phyloP scores from a whole-genome alignment of 73 alveolate genomes.

The Paramecium caudatum region DNA sequence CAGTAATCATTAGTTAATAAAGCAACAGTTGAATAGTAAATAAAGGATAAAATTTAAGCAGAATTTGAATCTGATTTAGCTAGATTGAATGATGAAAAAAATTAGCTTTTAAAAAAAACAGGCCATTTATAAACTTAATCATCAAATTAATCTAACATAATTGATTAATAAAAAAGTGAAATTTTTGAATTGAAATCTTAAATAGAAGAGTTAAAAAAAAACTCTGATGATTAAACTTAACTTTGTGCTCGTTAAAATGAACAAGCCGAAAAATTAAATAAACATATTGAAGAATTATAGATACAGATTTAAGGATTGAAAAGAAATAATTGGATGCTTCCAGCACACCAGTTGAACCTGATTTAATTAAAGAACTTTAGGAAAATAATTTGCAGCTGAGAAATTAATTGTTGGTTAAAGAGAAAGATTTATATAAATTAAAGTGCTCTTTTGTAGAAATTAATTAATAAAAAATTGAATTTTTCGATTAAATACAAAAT shows the following conservation, averaged over 20 bases:
- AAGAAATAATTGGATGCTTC: slow-evolving; percentile 8
- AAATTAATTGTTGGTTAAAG: neutral
- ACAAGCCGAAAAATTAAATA: slow-evolving; percentile 1
- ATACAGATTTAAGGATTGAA: slow-evolving; percentile 19
- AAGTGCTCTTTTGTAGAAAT: slow-evolving; percentile 36
- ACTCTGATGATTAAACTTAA: neutral
- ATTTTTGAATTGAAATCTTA: neutral
- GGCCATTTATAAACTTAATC: neutral
- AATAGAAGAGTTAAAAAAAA: neutral
- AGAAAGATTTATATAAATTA: slow-evolving; percentile 1
- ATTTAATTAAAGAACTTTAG: neutral
- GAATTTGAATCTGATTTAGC: neutral
- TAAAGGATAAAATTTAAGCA: neutral
- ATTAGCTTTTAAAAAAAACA: slow-evolving; percentile 15
- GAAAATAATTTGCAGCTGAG: neutral
- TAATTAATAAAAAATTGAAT: slow-evolving; percentile 19
- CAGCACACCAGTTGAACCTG: neutral
- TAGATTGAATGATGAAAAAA: neutral
- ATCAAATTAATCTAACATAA: neutral
- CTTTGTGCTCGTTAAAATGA: slow-evolving; percentile 11
- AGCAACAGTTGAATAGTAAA: neutral
- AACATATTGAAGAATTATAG: slow-evolving; percentile 16
- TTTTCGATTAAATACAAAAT: neutral
- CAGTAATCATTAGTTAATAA: neutral
- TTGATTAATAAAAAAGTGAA: neutral